phyloP scores from a whole-genome alignment of 1,139 yeast genomes.

The Hansenula sp. region DNA sequence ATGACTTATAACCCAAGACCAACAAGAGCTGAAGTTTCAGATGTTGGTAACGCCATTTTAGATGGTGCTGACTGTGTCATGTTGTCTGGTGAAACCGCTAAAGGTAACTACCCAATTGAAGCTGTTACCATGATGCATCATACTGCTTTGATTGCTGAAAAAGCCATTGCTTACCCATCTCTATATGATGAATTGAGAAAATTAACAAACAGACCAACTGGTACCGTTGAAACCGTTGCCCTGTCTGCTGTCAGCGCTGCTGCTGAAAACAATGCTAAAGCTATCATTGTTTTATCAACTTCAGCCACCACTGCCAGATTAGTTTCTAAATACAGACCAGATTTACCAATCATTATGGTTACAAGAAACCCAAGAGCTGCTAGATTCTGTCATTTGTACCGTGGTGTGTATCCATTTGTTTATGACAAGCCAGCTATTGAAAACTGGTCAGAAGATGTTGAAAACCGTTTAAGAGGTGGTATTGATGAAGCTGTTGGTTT shows the following conservation, averaged over 20 bases:
- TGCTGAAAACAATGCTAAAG: slow-evolving; percentile 94
- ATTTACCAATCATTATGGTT: slow-evolving; percentile 96
- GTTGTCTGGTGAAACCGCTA: slow-evolving; percentile 99
- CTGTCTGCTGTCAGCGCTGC: slow-evolving; percentile 96
- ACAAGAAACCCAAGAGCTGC: slow-evolving; percentile 94
- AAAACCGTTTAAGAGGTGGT: slow-evolving; percentile 92
- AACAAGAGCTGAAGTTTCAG: slow-evolving; percentile 99
- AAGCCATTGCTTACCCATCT: slow-evolving; percentile 88
- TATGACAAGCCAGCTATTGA: slow-evolving; percentile 64
- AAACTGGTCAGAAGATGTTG: slow-evolving; percentile 97
- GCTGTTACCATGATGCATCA: slow-evolving; percentile 99
- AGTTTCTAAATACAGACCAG: slow-evolving; percentile 96
- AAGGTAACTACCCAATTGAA: slow-evolving; percentile 97
- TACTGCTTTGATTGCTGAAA: slow-evolving; percentile 94
- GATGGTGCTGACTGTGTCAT: slow-evolving; percentile 99
- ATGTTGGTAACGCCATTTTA: slow-evolving; percentile 97
- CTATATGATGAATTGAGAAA: slow-evolving; percentile 87
- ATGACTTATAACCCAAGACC: slow-evolving; percentile 99
- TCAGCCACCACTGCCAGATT: slow-evolving; percentile 95
- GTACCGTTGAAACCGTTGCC: slow-evolving; percentile 95
- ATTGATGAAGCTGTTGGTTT: slow-evolving; percentile 84
- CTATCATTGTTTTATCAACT: slow-evolving; percentile 93
- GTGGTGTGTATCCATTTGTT: slow-evolving; percentile 98
- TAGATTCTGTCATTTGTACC: slow-evolving; percentile 91
- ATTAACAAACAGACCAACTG: slow-evolving; percentile 83